phyloP scores from a whole-genome alignment of 352 stramenopile genomes.

The Saprolegnia diclina region DNA sequence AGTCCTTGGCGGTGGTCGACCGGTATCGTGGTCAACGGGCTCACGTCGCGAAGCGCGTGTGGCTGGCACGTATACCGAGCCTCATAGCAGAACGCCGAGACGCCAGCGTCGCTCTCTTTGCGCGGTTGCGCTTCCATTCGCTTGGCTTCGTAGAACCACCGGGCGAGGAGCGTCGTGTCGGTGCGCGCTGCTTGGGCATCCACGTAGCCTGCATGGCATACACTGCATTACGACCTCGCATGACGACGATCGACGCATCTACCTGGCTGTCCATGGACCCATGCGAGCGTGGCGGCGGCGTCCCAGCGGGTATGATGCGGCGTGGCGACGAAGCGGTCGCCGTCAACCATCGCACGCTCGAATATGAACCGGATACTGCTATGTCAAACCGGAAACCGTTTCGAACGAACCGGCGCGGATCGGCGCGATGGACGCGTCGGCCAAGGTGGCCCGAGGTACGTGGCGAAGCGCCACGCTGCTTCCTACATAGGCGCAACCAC shows the following conservation, averaged over 20 bases:
- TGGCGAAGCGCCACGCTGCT: neutral
- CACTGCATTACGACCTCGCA: no score
- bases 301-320: neutral
- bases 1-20: neutral
- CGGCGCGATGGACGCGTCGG: neutral
- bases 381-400: neutral
- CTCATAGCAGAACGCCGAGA: constrained; percentile 40
- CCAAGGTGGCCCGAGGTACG: neutral
- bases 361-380: no score
- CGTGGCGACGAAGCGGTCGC: no score
- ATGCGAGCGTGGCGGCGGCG: neutral
- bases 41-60: constrained; percentile 34
- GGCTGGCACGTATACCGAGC: constrained; percentile 32
- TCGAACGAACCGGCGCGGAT: neutral
- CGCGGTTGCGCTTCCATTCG: neutral
- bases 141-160: constrained; percentile 36
- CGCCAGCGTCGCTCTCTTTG: neutral
- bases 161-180: constrained; percentile 34
- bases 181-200: constrained; percentile 31
- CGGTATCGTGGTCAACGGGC: neutral
- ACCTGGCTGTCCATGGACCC: constrained; percentile 11
- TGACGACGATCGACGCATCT: neutral
- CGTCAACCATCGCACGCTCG: no score
- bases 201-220: constrained; percentile 39
- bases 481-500: neutral